A percentile compares a stretch with the other conserved stretches of the same genome.
phyloP scores from a whole-genome alignment of 1,284 basidiomycete species.

The Albatrellus sp. region DNA sequence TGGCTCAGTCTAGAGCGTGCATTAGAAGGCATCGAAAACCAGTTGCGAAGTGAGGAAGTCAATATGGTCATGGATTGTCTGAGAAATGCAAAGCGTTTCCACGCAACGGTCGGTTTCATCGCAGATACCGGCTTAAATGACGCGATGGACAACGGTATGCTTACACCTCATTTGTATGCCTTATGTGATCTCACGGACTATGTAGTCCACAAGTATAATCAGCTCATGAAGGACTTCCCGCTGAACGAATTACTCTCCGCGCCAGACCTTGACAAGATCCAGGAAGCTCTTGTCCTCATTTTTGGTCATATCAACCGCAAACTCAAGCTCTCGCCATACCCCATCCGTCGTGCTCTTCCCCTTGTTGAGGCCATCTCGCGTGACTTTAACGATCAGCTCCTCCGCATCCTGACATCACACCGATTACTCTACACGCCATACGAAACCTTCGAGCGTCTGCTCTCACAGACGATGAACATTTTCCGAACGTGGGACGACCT shows the following conservation, averaged over 20 bases:
- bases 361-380: slow-evolving; percentile 96
- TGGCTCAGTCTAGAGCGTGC: slow-evolving; percentile 94
- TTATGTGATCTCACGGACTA: slow-evolving; percentile 1
- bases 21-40: slow-evolving; percentile 85
- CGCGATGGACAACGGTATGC: slow-evolving; percentile 68
- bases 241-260: slow-evolving; percentile 93
- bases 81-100: slow-evolving; percentile 93
- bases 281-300: slow-evolving; percentile 79
- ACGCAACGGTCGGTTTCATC: slow-evolving; percentile 95
- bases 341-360: slow-evolving; percentile 87
- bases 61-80: slow-evolving; percentile 92
- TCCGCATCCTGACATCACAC: slow-evolving; percentile 83
- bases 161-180: not conserved
- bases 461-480: slow-evolving; percentile 68
- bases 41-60: slow-evolving; percentile 87
- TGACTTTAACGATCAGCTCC: slow-evolving; percentile 91
- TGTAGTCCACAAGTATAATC: slow-evolving; percentile 91
- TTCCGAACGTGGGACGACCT: slow-evolving; percentile 95
- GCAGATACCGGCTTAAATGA: slow-evolving; percentile 96
- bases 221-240: slow-evolving; percentile 98
- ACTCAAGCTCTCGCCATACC: slow-evolving; percentile 90
- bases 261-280: slow-evolving; percentile 90
- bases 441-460: slow-evolving; percentile 81
- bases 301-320: slow-evolving; percentile 95
- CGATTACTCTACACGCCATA: slow-evolving; percentile 91